Evolutionary conservation across 495 filamentous ascomycete species (phyloP), one percentile per base, ranked within the genome.

Genomic region (Penicillium waksmanii): DNA sequence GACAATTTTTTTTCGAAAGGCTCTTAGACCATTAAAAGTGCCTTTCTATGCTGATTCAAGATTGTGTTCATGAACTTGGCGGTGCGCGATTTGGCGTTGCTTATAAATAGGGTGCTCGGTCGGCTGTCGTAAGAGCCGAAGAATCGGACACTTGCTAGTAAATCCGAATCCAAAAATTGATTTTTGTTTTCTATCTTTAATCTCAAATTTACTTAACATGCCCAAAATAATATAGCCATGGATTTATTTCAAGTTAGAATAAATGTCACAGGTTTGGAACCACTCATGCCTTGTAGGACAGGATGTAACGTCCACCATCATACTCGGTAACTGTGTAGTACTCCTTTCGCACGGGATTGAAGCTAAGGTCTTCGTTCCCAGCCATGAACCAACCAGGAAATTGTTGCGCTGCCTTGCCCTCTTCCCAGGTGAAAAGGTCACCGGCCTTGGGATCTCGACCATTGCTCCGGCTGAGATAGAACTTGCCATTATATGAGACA

Each of bases 301-400:
- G n/a, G 42, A 66, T 61, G 34, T 58, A 67, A 23, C 67, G 33
- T 18, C 48, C 55, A 1, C 34, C 47, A 9, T 56, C 56, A 43
- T 70, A 66, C 49, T 70, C 67, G 0, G 67, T 70, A 38, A 66
- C 60, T 21, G 67, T 67, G 56, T 70, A 70, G 48, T 63, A 70
- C 56, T 67, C 64, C 61, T 53, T 53, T 9, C 54, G 49, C 11
- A 59, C 57, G 12, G 50, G 38, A 40, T 65, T 65, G 44, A 49
- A 70, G 31, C 62, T 65, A 42, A 67, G 11, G 25, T 70, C 67
- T 50, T 70, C 67, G 55, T 64, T 64, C 0, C 67, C 67, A 11
- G 67, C 58, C 51, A 59, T 61, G 13, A 70, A 67, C 55, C 55
- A 70, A 3, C 55, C 51, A 25, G 19, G 7, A 27, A 53, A 42